Percentiles rank a stretch among this genome's conserved stretches.
Evolutionary conservation across 2,329 filamentous ascomycete genomes (phyloP).

Genomic region (Apiospora phragmitis): DNA sequence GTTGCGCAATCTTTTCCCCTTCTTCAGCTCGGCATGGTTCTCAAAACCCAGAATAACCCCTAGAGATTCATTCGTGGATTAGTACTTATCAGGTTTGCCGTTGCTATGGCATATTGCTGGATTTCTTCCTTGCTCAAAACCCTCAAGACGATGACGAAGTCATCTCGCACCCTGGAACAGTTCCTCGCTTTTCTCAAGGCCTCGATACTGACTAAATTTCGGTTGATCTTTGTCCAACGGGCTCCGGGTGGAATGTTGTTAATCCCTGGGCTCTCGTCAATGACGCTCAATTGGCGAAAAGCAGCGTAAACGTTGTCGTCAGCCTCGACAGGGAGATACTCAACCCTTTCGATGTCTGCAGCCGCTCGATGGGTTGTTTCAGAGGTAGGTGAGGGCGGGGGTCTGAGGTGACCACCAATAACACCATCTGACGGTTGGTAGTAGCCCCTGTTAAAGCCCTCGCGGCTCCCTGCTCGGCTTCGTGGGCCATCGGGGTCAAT

Average conservation of each 20-base stretch:
- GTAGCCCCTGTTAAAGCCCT: slow-evolving; percentile 57
- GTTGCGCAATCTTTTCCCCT: too few species aligned
- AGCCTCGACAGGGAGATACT: too few species aligned
- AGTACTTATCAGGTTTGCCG: slow-evolving; percentile 43
- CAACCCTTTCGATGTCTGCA: slow-evolving; percentile 16
- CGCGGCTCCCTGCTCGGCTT: slow-evolving; percentile 44
- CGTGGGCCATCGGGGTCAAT: slow-evolving; percentile 16
- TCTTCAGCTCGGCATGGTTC: too few species aligned
- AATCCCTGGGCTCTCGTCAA: slow-evolving; percentile 47
- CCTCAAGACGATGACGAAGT: slow-evolving; percentile 89
- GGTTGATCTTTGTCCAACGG: slow-evolving; percentile 90
- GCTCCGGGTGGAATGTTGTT: slow-evolving; percentile 67
- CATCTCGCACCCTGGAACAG: slow-evolving; percentile 85
- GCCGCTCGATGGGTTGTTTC: slow-evolving; percentile 62
- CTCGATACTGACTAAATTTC: slow-evolving; percentile 84
- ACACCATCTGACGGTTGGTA: slow-evolving; percentile 55
- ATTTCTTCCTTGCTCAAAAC: slow-evolving; percentile 89
- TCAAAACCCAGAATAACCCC: too few species aligned
- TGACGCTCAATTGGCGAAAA: too few species aligned
- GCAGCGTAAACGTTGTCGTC: too few species aligned
- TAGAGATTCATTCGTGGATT: too few species aligned
- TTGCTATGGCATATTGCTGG: slow-evolving; percentile 79
- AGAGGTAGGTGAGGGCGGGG: slow-evolving; percentile 70
- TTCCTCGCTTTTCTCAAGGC: slow-evolving; percentile 83
- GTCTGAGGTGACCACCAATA: slow-evolving; percentile 47